Conservation (phyloP, 805 yeast genomes). For the Candida silvicultrix region DNA sequence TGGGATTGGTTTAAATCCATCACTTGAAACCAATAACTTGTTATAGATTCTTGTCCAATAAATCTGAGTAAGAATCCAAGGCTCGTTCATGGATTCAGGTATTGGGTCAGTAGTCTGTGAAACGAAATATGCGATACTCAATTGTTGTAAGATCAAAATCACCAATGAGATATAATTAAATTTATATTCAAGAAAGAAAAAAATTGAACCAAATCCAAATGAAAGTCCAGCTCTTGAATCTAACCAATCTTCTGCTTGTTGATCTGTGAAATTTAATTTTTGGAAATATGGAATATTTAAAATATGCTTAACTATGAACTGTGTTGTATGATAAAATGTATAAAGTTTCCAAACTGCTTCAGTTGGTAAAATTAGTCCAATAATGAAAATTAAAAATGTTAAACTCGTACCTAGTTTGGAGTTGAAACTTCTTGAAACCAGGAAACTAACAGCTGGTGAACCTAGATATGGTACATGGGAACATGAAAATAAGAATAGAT, state of each 20-base stretch:
- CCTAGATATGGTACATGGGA: not conserved
- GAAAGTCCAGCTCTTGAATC: constrained; percentile 14
- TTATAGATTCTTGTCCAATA: constrained; percentile 9
- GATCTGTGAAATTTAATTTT: constrained; percentile 6
- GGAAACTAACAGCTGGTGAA: not conserved
- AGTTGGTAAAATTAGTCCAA: constrained; percentile 7
- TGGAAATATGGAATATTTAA: constrained; percentile 13
- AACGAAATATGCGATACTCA: constrained; percentile 12
- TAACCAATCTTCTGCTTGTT: constrained; percentile 12
- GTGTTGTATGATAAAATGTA: constrained; percentile 4
- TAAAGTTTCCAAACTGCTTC: not conserved
- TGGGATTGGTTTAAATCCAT: constrained; percentile 12
- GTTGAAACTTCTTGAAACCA: constrained; percentile 6
- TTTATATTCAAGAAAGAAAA: constrained; percentile 1
- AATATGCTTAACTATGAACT: constrained; percentile 6
- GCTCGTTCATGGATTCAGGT: constrained; percentile 12
- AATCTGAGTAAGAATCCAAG: constrained; percentile 12
- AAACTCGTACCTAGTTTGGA: constrained; percentile 7
- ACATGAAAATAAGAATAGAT: not conserved
- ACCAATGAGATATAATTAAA: constrained; percentile 8
- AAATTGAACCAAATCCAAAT: constrained; percentile 12
- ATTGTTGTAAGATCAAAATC: constrained; percentile 11
- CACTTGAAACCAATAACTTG: constrained; percentile 4
- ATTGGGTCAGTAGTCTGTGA: constrained; percentile 12
- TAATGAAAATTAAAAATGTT: constrained; percentile 4